A percentile compares a stretch with the other conserved stretches of the same genome.
Evolutionary conservation across 108 stramenopile species (phyloP).

Genomic region (Asterionellopsis glacialis): DNA sequence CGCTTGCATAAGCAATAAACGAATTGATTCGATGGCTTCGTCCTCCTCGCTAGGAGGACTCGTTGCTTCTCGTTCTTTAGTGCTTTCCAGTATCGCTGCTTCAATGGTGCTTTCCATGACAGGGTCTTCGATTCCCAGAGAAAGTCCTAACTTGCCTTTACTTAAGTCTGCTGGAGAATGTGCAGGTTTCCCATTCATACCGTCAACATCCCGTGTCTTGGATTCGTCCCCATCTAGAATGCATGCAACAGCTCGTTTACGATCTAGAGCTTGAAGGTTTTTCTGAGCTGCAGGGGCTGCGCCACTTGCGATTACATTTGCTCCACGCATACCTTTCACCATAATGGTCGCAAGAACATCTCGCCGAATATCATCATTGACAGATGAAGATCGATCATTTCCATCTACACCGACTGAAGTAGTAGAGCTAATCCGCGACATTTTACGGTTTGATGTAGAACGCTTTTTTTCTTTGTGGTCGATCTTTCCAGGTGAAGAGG

Average conservation of each 20-base stretch:
- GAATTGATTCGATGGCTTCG: conserved; percentile 80
- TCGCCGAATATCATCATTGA: conserved; percentile 58
- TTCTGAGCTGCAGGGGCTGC: conserved; percentile 62
- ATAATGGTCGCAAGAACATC: conserved; percentile 84
- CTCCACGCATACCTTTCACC: conserved; percentile 73
- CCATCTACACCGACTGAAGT: too few species aligned
- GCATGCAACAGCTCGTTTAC: conserved; percentile 66
- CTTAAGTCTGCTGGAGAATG: neutral
- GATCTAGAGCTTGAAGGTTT: conserved; percentile 71
- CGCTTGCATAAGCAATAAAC: conserved; percentile 68
- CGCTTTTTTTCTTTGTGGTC: too few species aligned
- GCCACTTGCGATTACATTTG: conserved; percentile 69
- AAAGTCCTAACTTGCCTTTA: neutral
- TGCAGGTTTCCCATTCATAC: conserved; percentile 6
- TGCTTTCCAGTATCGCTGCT: conserved; percentile 9
- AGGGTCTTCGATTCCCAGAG: conserved; percentile 7
- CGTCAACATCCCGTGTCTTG: conserved; percentile 6
- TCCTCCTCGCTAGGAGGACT: conserved; percentile 60
- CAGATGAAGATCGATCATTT: neutral
- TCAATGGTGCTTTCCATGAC: neutral
- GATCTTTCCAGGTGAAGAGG: too few species aligned
- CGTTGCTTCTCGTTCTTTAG: neutral
- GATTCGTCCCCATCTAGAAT: conserved; percentile 20
- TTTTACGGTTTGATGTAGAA: too few species aligned
- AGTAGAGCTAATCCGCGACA: too few species aligned